A percentile compares a stretch with the other conserved stretches of the same genome.
Evolutionary conservation across 306 rosid species (phyloP).

Genomic region (Pterocarpus macrocarpus): DNA sequence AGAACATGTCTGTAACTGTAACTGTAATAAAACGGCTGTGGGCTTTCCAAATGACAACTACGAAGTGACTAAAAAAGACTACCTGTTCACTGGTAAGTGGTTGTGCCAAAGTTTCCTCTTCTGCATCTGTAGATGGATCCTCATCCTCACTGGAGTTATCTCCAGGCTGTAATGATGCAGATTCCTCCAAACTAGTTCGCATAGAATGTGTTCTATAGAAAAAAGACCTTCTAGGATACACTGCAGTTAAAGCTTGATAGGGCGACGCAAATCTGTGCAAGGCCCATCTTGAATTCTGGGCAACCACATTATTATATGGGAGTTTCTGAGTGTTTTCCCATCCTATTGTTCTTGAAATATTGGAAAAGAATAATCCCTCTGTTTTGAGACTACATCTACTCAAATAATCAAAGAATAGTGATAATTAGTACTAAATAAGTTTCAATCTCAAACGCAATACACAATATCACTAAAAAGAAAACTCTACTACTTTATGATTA

Average conservation of each 20-base stretch:
- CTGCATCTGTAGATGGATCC: conserved; percentile 46
- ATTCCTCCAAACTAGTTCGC: conserved; percentile 46
- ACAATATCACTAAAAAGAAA: conserved; percentile 24
- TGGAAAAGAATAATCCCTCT: conserved; percentile 49
- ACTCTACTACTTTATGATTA: not conserved
- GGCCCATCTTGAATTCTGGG: conserved; percentile 33
- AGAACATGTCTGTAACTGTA: not conserved
- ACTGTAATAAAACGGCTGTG: conserved; percentile 1
- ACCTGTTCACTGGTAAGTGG: conserved; percentile 56
- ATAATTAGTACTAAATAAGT: conserved; percentile 10
- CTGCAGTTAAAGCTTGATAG: conserved; percentile 37
- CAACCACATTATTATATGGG: conserved; percentile 28
- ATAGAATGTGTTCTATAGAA: conserved; percentile 38
- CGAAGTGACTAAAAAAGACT: conserved; percentile 17
- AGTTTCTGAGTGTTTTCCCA: conserved; percentile 43
- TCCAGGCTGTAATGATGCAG: conserved; percentile 42
- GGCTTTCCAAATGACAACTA: conserved; percentile 19
- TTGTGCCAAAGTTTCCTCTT: conserved; percentile 44
- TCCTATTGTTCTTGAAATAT: conserved; percentile 46
- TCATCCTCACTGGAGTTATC: conserved; percentile 40
- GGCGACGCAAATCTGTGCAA: conserved; percentile 46
- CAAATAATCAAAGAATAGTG: conserved; percentile 27
- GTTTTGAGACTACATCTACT: conserved; percentile 52
- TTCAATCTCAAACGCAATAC: not conserved
- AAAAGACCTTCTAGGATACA: conserved; percentile 39